Evolutionary conservation across 2,329 filamentous ascomycete genomes (phyloP).

Genomic region (Colletotrichum somersetense): DNA sequence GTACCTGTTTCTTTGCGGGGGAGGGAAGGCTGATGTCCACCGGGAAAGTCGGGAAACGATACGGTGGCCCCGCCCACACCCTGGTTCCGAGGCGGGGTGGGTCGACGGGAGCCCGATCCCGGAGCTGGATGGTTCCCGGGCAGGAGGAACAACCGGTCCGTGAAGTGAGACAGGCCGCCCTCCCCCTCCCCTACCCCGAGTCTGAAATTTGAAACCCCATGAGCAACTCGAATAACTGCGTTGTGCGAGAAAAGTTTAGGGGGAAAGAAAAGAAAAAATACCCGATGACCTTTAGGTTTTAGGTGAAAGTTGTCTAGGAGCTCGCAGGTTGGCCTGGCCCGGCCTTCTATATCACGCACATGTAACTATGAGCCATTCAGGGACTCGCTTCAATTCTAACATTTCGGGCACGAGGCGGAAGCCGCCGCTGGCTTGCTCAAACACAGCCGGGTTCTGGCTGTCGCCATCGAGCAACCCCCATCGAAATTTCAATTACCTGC

Average conservation of each 20-base stretch:
- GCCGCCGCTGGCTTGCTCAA: background rate
- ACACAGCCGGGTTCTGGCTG: background rate
- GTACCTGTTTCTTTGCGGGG: background rate
- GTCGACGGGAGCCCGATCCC: constrained; percentile 30
- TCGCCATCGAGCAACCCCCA: background rate
- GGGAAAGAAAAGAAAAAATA: too few relatives aligned
- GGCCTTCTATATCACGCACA: background rate
- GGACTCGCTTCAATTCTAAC: background rate
- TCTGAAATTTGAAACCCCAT: background rate
- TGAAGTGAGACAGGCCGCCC: background rate
- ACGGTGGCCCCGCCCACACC: constrained; percentile 3
- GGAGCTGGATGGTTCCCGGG: constrained; percentile 11
- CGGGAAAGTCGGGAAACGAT: background rate
- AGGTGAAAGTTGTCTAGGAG: background rate
- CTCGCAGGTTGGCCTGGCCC: background rate
- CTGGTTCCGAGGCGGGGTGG: constrained; percentile 15
- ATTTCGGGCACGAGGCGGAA: too few relatives aligned
- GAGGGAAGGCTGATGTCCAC: too few relatives aligned
- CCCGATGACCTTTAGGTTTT: background rate
- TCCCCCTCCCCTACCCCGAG: background rate
- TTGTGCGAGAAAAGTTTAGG: background rate
- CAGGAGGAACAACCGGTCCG: background rate
- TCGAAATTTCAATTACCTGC: background rate
- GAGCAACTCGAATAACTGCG: background rate
- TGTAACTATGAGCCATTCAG: background rate